Base-by-base conservation (phyloP, 352 stramenopile species). In the Pseudoperonospora humuli region DNA sequence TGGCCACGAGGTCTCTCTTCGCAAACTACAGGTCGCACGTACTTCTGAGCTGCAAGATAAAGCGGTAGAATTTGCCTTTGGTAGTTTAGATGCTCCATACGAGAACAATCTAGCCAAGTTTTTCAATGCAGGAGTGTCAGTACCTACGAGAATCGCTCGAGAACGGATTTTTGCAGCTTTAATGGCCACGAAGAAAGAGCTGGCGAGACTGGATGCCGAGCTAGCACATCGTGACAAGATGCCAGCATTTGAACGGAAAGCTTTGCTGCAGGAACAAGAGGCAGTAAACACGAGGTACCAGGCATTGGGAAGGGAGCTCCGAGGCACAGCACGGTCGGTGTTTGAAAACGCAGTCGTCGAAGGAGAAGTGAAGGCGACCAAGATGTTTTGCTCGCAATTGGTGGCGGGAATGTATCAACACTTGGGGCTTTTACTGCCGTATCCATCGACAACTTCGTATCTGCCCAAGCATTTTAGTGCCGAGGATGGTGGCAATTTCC, bases 301-400 rank as follows among this genome's bases (percentile, higher is more conserved):
- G 5, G 53, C 54, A 11, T 49, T 93, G 1, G 75, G 78, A 5
- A 55, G 54, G 1, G 50, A 84, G 37, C 62, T 93, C 17, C 64
- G 69, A 40, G 51, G 69, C 29, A 84, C 54, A 7, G 78, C 86
- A 47, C 74, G 78, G 8, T 90, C 78, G 2, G 57, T 90, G 10
- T 93, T 91, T 49, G 79, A 90, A 60, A 93, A 92, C 50, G 73
- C 80, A 19, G 61, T 78, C 17, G 64, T 81, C 21, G 54, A 64
- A 42, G 53, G 41, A 42, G 42, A 44, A n/a, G 50, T 50, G 10
- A 55, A 70, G 25, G 50, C 55, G 31, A 61, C 54, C 41, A 86
- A 87, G 39, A 76, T 83, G 60, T 92, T 91, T 47, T 93, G 82
- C 60, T 90, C 79, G 26, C 77, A 93, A 47, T 59, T 93, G 21